Evolutionary conservation across 1,284 basidiomycete genomes (phyloP), one percentile per base, ranked within the genome.

Genomic region (Naganishia sp.): DNA sequence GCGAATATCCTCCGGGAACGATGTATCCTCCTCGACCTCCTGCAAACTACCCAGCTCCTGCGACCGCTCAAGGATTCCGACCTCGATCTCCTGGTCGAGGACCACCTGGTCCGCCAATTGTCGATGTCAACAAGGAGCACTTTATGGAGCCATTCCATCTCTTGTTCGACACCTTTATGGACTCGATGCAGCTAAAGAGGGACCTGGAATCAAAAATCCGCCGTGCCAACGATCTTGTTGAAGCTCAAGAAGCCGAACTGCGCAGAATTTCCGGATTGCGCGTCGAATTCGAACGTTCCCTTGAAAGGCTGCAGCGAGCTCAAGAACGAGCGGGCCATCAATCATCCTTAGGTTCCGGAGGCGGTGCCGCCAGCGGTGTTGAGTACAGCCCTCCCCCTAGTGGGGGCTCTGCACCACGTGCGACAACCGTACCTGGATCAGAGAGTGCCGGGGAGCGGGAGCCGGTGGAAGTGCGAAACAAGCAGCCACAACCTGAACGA

Each of bases 171-270:
- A 61, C 68, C 4, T 52, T 69, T 15, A 50, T 69, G 16, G 68
- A 69, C 42, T 63, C 68, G n/a, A 66, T 48, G 45, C 68, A 69
- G 33, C 55, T 69, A 6, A 53, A 63, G 44, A 25, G 39, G 6
- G 68, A 69, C 25, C 45, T 69, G 18, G 55, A 55, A 18, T 54
- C 60, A 16, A 66, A 60, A 36, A 60, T 69, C 23, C 60, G 52
- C 11, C 66, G 63, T 44, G 68, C 68, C 15, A 69, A 69, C 36
- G 68, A 69, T 55, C 64, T 69, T 6, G 65, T 69, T 6, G 60
- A 52, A 21, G 60, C 64, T 9, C 68, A 69, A 43, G 60, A 66
- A 39, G 54, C 46, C 18, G 68, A 69, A 49, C 42, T 69, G 4
- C 45, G 50, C 6, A 56, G 60, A 45, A 56, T 69, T 11, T 25